phyloP scores from a whole-genome alignment of 1,284 basidiomycete species.

The Coniophora puteana region DNA sequence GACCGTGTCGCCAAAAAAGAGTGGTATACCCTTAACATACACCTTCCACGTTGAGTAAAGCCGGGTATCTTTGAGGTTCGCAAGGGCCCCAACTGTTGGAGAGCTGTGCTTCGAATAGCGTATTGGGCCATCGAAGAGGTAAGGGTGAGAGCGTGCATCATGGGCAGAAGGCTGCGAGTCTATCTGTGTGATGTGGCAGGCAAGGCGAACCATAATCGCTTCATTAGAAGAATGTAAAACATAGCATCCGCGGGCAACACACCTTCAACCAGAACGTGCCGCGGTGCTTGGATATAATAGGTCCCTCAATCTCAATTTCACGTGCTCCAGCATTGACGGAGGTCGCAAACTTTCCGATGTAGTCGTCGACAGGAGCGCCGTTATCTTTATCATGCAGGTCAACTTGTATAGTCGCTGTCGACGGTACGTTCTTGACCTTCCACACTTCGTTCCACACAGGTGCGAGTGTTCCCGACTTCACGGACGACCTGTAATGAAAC shows the following conservation, averaged over 20 bases:
- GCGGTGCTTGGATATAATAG: conserved; percentile 40
- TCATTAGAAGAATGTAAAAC: not conserved
- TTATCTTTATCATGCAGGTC: conserved; percentile 66
- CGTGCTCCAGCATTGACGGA: conserved; percentile 52
- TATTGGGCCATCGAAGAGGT: conserved; percentile 70
- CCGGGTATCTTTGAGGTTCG: conserved; percentile 55
- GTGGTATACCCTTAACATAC: conserved; percentile 55
- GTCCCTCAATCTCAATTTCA: conserved; percentile 55
- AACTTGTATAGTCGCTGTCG: conserved; percentile 51
- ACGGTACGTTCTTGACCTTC: conserved; percentile 67
- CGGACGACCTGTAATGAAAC: conserved; percentile 49
- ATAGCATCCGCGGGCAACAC: not conserved
- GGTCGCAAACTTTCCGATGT: conserved; percentile 60
- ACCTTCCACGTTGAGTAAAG: conserved; percentile 82
- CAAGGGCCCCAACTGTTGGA: conserved; percentile 59
- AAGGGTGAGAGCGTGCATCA: conserved; percentile 40
- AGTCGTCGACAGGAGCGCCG: conserved; percentile 53
- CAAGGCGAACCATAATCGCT: no score
- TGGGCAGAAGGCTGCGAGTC: conserved; percentile 34
- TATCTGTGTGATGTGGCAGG: conserved; percentile 32
- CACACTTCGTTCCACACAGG: conserved; percentile 77
- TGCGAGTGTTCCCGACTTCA: conserved; percentile 49
- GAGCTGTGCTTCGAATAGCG: conserved; percentile 68
- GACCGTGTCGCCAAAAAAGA: conserved; percentile 55
- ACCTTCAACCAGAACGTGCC: conserved; percentile 73